Conservation (phyloP, 2,329 filamentous ascomycete species). For the Ascochyta rabiei region DNA sequence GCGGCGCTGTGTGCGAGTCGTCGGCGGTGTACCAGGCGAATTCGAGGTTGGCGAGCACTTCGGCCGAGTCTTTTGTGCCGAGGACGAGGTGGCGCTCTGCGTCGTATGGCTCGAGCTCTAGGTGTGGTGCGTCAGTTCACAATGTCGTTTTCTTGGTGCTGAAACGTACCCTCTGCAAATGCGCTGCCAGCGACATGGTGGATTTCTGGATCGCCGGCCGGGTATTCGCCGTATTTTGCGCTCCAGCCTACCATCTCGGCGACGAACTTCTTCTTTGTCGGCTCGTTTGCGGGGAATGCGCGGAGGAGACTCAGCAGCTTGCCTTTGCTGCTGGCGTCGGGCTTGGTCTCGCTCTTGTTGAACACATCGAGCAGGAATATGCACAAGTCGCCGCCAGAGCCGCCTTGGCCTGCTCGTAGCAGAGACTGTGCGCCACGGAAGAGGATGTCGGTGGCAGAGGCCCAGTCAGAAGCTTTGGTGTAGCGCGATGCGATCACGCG, state of each 20-base stretch:
- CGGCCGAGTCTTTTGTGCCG: slow-evolving; percentile 86
- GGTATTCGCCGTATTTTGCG: slow-evolving; percentile 80
- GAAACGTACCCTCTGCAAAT: slow-evolving; percentile 73
- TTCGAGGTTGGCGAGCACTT: slow-evolving; percentile 80
- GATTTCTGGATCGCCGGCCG: slow-evolving; percentile 89
- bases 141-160: no score
- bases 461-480: slow-evolving; percentile 84
- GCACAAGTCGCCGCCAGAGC: slow-evolving; percentile 88
- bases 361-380: slow-evolving; percentile 90
- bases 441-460: slow-evolving; percentile 84
- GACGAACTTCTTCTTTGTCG: slow-evolving; percentile 91
- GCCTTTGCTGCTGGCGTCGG: slow-evolving; percentile 75
- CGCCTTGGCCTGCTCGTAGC: slow-evolving; percentile 89
- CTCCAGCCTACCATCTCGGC: slow-evolving; percentile 90
- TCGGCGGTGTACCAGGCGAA: slow-evolving; percentile 94
- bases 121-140: neutral
- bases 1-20: slow-evolving; percentile 82
- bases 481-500: slow-evolving; percentile 94
- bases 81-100: slow-evolving; percentile 89
- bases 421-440: slow-evolving; percentile 83
- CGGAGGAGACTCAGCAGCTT: slow-evolving; percentile 78
- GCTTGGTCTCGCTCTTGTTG: slow-evolving; percentile 80
- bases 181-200: slow-evolving; percentile 89
- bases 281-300: slow-evolving; percentile 81
- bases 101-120: slow-evolving; percentile 88